Evolutionary conservation across 1,284 basidiomycete species (phyloP), one percentile per base, ranked within the genome.

Genomic region (Apiotrichum domesticum): DNA sequence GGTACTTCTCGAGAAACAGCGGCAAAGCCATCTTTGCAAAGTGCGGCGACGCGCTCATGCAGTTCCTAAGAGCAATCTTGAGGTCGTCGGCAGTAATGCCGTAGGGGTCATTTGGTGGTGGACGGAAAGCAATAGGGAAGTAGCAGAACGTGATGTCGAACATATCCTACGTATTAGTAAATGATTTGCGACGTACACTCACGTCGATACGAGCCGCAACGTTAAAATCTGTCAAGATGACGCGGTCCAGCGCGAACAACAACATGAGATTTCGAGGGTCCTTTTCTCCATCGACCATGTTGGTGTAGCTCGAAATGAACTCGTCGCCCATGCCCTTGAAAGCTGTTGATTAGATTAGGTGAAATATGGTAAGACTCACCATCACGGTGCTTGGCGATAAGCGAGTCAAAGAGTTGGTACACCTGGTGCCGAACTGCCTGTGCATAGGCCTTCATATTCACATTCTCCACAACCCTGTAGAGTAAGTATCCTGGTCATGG

Each of bases 81-180:
- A 99, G 82, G 69, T 98, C 89, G 45, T 95, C 90, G 0, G 89
- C 82, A 1, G 86, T 89, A 62, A 98, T 96, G 6, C 89, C 88
- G 73, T 95, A 95, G 3, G 93, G 91, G 69, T 98, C 94, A 66
- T 94, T 88, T 1, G 92, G 88, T 6, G 94, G 92, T 10, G 94
- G 92, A 52, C 88, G 84, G 79, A 97, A 99, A 1, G 92, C 92
- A 64, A 99, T 98, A 1, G 96, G 96, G 77, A 98, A 99, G 77
- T 99, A 99, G 76, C 96, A 98, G 75, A 94, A 98, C 0, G 87
- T 89, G 68, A 98, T 86, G 70, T 98, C 91, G 78, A 96, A 98
- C 58, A 98, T 80, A 56, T 87, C 84, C 90, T 95, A 66, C 3
- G n/a, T 5, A 35, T 35, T 15, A 50, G 33, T 29, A 46, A 35